These are phyloP conservation scores for Letharia columbiana DNA, from an alignment of 495 filamentous ascomycete species.

Conservation along the genomic window DNA sequence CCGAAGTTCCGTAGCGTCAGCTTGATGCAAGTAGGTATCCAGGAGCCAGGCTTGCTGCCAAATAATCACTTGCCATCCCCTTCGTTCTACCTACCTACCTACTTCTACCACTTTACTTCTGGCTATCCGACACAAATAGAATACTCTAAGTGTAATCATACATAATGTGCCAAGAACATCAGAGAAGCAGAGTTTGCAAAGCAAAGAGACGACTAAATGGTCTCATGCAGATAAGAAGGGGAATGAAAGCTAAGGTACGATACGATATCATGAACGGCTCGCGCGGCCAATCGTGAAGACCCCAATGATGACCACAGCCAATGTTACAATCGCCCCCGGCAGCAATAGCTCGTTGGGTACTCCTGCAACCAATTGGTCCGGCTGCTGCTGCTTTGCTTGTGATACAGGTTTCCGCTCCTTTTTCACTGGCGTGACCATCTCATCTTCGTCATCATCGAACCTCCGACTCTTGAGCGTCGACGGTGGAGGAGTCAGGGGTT, in stretches of 20 bases:
- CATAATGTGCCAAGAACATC: not conserved
- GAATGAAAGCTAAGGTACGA: not conserved
- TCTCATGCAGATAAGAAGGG: not conserved
- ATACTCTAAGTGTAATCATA: not conserved
- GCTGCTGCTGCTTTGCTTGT: slow-evolving; percentile 38
- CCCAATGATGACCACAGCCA: slow-evolving; percentile 87
- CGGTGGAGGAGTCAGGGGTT: slow-evolving; percentile 48
- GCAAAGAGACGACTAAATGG: not conserved
- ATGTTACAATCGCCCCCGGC: slow-evolving; percentile 86
- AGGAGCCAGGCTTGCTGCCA: not conserved
- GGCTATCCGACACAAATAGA: not conserved
- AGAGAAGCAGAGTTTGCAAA: not conserved
- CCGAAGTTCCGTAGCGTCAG: too few relatives aligned
- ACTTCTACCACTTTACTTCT: too few relatives aligned
- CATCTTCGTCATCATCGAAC: slow-evolving; percentile 51
- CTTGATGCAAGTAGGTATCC: too few relatives aligned
- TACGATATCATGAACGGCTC: slow-evolving; percentile 34
- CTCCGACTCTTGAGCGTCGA: slow-evolving; percentile 52
- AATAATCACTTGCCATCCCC: not conserved
- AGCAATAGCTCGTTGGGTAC: slow-evolving; percentile 92
- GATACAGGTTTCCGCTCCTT: slow-evolving; percentile 30
- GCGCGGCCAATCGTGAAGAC: slow-evolving; percentile 85
- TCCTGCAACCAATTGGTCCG: slow-evolving; percentile 75
- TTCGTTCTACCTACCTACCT: not conserved
- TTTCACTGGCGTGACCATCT: slow-evolving; percentile 50